phyloP scores from a whole-genome alignment of 192 early-diverging fungal genomes.

The Coemansia sp. region DNA sequence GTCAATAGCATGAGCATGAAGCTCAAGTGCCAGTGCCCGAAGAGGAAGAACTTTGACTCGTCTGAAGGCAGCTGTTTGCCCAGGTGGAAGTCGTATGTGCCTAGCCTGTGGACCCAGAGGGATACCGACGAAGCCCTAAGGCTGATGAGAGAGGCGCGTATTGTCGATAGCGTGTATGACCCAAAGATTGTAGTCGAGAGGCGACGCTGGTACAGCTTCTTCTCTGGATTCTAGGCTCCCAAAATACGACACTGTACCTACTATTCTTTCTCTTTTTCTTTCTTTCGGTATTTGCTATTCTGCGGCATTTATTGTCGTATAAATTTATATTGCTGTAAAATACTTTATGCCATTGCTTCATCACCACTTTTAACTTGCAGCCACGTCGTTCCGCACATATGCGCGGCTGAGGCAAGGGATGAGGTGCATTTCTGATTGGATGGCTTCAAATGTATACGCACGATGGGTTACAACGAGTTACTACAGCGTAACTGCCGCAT shows the following conservation, averaged over 20 bases:
- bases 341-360: not conserved
- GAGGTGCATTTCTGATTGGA: too few species aligned
- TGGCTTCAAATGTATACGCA: too few species aligned
- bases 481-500: too few species aligned
- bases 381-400: too few species aligned
- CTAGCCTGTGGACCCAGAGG: conserved; percentile 11
- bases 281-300: not conserved
- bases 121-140: conserved; percentile 34
- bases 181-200: conserved; percentile 22
- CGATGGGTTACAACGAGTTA: too few species aligned
- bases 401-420: too few species aligned
- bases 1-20: conserved; percentile 1
- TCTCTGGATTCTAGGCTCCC: conserved; percentile 11
- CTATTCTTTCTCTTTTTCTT: not conserved
- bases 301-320: not conserved
- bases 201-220: conserved; percentile 42
- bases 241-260: not conserved
- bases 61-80: conserved; percentile 34
- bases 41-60: conserved; percentile 31
- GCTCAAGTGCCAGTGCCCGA: conserved; percentile 40
- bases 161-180: conserved; percentile 7
- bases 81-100: conserved; percentile 23
- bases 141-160: conserved; percentile 11
- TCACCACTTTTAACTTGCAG: not conserved
- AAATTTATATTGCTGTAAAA: not conserved